Conservation (phyloP, 371 early-diverging fungal species). For the Actinomortierella wolfii region DNA sequence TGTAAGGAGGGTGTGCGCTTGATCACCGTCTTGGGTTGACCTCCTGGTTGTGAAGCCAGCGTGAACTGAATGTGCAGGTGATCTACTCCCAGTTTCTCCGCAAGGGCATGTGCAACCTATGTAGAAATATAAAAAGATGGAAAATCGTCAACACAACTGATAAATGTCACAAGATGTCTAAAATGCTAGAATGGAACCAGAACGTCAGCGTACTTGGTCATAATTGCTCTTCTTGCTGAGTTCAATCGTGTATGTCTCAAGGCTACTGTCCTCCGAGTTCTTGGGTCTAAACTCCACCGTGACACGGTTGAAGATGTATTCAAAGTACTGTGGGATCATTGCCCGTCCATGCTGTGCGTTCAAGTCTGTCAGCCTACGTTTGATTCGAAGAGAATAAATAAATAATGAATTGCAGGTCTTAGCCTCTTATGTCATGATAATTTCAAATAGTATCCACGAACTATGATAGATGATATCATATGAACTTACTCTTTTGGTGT, state of each 20-base stretch:
- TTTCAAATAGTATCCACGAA: no score
- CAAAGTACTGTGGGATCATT: constrained; percentile 74
- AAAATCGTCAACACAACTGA: neutral
- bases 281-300: constrained; percentile 72
- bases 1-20: constrained; percentile 52
- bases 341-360: constrained; percentile 39
- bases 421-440: no score
- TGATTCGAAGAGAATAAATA: neutral
- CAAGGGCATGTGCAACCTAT: constrained; percentile 55
- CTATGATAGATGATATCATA: neutral
- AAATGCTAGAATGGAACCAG: neutral
- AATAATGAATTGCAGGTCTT: neutral
- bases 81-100: constrained; percentile 61
- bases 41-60: constrained; percentile 45
- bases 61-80: constrained; percentile 71
- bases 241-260: constrained; percentile 46
- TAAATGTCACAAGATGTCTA: neutral
- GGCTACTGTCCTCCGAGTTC: constrained; percentile 34
- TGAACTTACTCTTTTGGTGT: constrained; percentile 58
- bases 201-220: constrained; percentile 49
- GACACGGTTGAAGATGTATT: constrained; percentile 69
- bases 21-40: constrained; percentile 51
- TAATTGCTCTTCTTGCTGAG: constrained; percentile 71
- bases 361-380: neutral
- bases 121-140: constrained; percentile 10